A percentile compares a stretch with the other conserved stretches of the same genome.
Evolutionary conservation across 805 yeast genomes (phyloP).

Genomic region (Saccharomycopsis sp.): DNA sequence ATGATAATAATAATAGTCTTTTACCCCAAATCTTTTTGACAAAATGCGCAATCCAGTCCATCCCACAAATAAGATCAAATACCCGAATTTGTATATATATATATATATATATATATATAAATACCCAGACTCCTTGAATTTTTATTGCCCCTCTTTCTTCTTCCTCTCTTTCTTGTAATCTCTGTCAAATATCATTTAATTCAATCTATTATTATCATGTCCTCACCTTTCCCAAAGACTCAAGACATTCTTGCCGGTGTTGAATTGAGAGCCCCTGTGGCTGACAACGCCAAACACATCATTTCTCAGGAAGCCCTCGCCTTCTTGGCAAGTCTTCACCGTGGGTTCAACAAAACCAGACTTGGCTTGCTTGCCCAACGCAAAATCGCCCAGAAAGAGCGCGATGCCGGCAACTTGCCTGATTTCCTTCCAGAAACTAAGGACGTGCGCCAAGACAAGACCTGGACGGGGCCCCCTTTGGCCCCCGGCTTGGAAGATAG

Average conservation of each 20-base stretch:
- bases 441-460: constrained; percentile 51
- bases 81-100: too few species aligned
- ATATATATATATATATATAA: too few species aligned
- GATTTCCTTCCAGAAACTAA: constrained; percentile 59
- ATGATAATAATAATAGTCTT: too few species aligned
- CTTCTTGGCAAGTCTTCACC: constrained; percentile 57
- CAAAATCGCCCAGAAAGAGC: constrained; percentile 41
- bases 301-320: constrained; percentile 55
- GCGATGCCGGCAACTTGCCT: constrained; percentile 59
- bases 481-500: constrained; percentile 64
- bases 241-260: constrained; percentile 39
- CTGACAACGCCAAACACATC: constrained; percentile 40
- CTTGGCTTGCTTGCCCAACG: constrained; percentile 47
- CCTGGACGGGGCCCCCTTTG: constrained; percentile 64
- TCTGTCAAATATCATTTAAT: too few species aligned
- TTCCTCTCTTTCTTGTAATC: too few species aligned
- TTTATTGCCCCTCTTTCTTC: too few species aligned
- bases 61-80: too few species aligned
- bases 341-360: constrained; percentile 50
- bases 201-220: too few species aligned
- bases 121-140: too few species aligned
- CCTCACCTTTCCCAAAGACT: constrained; percentile 37
- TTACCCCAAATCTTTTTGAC: too few species aligned
- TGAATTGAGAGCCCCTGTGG: constrained; percentile 43
- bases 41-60: too few species aligned